phyloP scores from a whole-genome alignment of 805 yeast genomes.

The Yarrowia alimentaria region DNA sequence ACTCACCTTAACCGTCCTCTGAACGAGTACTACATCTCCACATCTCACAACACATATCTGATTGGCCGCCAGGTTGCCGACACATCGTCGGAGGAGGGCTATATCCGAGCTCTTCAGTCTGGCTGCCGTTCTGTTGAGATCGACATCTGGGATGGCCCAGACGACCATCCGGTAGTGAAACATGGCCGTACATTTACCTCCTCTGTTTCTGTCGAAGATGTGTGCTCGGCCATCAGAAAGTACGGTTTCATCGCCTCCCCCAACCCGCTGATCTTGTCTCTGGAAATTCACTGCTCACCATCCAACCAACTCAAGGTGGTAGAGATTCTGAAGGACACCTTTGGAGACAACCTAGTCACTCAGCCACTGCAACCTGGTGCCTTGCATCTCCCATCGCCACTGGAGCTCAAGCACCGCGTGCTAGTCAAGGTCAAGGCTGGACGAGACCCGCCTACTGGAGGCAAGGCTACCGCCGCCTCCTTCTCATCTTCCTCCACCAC shows the following conservation, averaged over 20 bases:
- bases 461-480: neutral
- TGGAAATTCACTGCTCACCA: constrained; percentile 76
- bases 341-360: constrained; percentile 58
- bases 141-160: constrained; percentile 85
- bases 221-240: constrained; percentile 68
- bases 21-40: constrained; percentile 82
- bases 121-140: constrained; percentile 96
- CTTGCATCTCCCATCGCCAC: constrained; percentile 65
- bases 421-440: constrained; percentile 76
- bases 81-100: constrained; percentile 84
- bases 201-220: constrained; percentile 66
- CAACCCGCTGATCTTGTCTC: constrained; percentile 77
- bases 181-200: constrained; percentile 87
- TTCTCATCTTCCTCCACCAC: constrained; percentile 14
- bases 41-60: constrained; percentile 92
- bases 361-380: constrained; percentile 41
- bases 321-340: constrained; percentile 50
- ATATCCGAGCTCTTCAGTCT: constrained; percentile 77
- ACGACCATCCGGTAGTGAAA: constrained; percentile 76
- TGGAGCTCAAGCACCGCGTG: constrained; percentile 64
- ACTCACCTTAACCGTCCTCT: constrained; percentile 61
- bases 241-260: constrained; percentile 88
- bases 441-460: constrained; percentile 29
- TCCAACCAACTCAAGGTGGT: constrained; percentile 65
- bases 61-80: constrained; percentile 87